phyloP scores from a whole-genome alignment of 805 yeast species.

The Metschnikowia dekortorum region DNA sequence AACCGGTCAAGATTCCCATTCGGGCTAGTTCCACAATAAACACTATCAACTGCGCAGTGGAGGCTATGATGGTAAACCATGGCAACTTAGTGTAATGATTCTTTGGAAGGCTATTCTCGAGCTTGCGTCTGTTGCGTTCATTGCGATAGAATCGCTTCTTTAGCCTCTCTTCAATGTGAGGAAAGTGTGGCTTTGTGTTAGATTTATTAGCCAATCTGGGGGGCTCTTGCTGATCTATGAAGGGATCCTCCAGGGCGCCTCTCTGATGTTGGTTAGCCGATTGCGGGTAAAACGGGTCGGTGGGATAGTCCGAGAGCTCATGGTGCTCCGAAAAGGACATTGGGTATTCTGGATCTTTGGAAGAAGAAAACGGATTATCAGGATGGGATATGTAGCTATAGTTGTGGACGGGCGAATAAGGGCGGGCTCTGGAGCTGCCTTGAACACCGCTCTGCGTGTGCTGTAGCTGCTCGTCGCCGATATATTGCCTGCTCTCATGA shows the following conservation, averaged over 20 bases:
- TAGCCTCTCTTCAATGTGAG: not conserved
- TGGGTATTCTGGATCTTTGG: not conserved
- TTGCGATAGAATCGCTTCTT: constrained; percentile 3
- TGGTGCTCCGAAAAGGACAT: constrained; percentile 9
- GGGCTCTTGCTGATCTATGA: not conserved
- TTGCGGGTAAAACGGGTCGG: constrained; percentile 6
- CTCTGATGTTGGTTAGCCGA: not conserved
- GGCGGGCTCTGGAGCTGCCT: constrained; percentile 1
- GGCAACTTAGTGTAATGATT: constrained; percentile 30
- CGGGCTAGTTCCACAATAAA: constrained; percentile 58
- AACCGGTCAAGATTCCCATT: constrained; percentile 58
- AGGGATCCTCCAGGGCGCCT: not conserved
- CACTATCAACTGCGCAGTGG: constrained; percentile 47
- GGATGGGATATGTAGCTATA: not conserved
- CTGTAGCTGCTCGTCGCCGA: not conserved
- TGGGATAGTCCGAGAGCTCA: constrained; percentile 9
- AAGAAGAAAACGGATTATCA: not conserved
- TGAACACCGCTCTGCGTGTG: constrained; percentile 1
- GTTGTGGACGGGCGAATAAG: constrained; percentile 5
- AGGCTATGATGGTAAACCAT: constrained; percentile 37
- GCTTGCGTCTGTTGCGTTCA: constrained; percentile 15
- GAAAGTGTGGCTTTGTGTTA: not conserved
- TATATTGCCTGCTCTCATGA: not conserved
- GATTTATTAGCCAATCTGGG: not conserved
- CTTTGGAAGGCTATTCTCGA: constrained; percentile 14